Conservation (phyloP, 305 asterid genomes). For the Solanum chacoense region DNA sequence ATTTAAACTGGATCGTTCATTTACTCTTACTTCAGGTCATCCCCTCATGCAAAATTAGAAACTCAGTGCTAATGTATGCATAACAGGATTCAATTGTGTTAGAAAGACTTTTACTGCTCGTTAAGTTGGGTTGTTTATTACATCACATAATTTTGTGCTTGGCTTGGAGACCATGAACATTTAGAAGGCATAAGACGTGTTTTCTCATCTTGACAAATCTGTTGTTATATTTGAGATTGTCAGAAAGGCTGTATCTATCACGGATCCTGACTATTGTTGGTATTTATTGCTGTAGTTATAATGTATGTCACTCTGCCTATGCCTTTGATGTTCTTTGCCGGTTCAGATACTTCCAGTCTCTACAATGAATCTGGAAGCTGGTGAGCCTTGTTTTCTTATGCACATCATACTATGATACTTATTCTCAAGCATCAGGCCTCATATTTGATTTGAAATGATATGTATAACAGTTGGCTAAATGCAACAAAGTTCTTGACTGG, state of each 20-base stretch:
- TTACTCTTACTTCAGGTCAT: neutral
- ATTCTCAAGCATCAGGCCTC: conserved; percentile 1
- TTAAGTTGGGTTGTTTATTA: neutral
- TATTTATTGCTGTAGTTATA: conserved; percentile 40
- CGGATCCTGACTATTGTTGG: conserved; percentile 10
- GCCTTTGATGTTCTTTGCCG: conserved; percentile 87
- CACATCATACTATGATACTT: neutral
- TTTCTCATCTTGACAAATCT: neutral
- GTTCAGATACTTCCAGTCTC: conserved; percentile 54
- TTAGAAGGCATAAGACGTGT: neutral
- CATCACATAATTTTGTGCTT: neutral
- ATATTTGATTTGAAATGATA: neutral
- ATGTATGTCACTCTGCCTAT: conserved; percentile 88
- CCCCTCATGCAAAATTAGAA: neutral
- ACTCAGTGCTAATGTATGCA: neutral
- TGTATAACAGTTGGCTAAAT: conserved; percentile 61
- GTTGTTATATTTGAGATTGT: neutral
- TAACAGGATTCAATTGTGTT: neutral
- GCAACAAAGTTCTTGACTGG: conserved; percentile 86
- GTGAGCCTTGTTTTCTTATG: conserved; percentile 19
- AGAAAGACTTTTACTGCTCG: neutral
- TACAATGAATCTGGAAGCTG: conserved; percentile 55
- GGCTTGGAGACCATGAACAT: neutral
- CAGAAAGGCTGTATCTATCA: neutral
- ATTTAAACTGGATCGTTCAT: neutral